Conservation (phyloP, 2,329 filamentous ascomycete genomes). For the Colletotrichum paranaense region DNA sequence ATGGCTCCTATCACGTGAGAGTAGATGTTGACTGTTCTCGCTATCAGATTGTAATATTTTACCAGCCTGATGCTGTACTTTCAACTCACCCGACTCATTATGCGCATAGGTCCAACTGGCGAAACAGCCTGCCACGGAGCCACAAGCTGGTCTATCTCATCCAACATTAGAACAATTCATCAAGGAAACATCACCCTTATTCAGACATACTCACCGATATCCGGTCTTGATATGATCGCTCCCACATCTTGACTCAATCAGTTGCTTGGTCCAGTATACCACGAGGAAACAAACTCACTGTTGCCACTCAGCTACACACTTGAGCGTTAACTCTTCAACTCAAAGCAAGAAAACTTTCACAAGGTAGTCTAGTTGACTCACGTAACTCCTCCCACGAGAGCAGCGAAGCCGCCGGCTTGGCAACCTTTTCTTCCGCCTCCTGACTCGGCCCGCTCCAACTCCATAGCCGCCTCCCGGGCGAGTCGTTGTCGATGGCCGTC, state of each 20-base stretch:
- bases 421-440: not conserved
- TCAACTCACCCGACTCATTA: slow-evolving; percentile 20
- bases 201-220: slow-evolving; percentile 14
- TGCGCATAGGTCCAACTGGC: slow-evolving; percentile 24
- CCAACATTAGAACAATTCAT: not conserved
- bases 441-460: not conserved
- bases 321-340: not conserved
- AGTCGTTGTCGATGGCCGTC: slow-evolving; percentile 4
- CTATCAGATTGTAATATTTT: not conserved
- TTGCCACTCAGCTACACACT: slow-evolving; percentile 16
- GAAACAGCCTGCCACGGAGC: slow-evolving; percentile 2
- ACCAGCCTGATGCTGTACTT: not conserved
- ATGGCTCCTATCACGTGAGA: slow-evolving; percentile 56
- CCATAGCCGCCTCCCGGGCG: not conserved
- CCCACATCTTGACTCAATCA: slow-evolving; percentile 4
- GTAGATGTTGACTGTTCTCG: slow-evolving; percentile 55
- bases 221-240: slow-evolving; percentile 27
- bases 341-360: no score
- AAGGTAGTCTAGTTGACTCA: not conserved
- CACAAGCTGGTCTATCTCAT: not conserved
- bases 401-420: not conserved
- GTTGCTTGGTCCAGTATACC: not conserved
- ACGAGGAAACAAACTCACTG: not conserved
- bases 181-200: rapidly evolving
- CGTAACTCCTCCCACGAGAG: slow-evolving; percentile 24